These are phyloP conservation scores for Hygrophorus pudorinus DNA, from an alignment of 768 basidiomycete species.

Conservation along the genomic window DNA sequence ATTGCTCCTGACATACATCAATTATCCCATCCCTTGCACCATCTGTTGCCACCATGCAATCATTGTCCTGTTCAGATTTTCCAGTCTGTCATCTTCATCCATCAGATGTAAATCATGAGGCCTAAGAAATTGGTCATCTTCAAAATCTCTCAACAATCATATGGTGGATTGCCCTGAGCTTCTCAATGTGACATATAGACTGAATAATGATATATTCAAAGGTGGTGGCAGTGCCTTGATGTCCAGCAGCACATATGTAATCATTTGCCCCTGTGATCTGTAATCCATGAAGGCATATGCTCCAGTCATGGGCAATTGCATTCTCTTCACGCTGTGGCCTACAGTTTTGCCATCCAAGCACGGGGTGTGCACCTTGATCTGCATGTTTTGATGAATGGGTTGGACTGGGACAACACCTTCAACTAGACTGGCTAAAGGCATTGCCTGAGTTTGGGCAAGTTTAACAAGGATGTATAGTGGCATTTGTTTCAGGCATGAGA, in stretches of 20 bases:
- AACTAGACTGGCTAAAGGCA: slow-evolving; percentile 15
- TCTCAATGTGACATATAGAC: slow-evolving; percentile 23
- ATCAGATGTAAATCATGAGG: background rate
- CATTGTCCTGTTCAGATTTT: background rate
- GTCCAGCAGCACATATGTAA: slow-evolving; percentile 25
- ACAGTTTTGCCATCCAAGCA: background rate
- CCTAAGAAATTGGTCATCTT: slow-evolving; percentile 7
- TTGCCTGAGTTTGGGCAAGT: slow-evolving; percentile 11
- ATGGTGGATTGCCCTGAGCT: slow-evolving; percentile 19
- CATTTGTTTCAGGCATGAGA: slow-evolving; percentile 17
- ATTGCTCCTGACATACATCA: too few species aligned
- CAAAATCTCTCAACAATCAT: slow-evolving; percentile 22
- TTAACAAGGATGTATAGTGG: slow-evolving; percentile 23
- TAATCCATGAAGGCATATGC: slow-evolving; percentile 34
- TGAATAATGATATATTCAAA: slow-evolving; percentile 19
- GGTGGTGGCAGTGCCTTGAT: slow-evolving; percentile 20
- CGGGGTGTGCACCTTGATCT: too few species aligned
- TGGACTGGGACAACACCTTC: slow-evolving; percentile 18
- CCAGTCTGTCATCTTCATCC: slow-evolving; percentile 1
- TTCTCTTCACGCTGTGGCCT: slow-evolving; percentile 11
- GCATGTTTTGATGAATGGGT: slow-evolving; percentile 8
- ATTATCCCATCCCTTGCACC: too few species aligned
- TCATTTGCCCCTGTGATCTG: slow-evolving; percentile 29
- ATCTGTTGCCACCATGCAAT: background rate
- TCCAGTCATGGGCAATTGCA: slow-evolving; percentile 22